Base-by-base conservation (phyloP, 208 protist species). In the Wallacemonas sp. region DNA sequence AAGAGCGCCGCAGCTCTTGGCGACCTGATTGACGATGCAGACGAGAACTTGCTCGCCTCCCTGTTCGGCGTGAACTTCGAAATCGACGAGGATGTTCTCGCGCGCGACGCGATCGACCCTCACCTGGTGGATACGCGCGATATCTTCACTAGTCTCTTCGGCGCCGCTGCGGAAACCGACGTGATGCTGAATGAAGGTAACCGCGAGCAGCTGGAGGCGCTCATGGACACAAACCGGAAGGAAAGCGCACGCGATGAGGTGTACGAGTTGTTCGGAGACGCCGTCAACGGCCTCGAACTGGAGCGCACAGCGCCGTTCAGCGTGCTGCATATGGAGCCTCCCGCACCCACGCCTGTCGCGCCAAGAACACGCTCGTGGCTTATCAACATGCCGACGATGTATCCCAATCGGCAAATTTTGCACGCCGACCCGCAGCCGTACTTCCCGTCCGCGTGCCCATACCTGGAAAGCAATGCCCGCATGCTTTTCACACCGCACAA, bases 401-500 rank as follows among this genome's bases (percentile, higher is more conserved):
- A 66, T 1, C 85, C 87, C 0, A 92, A 91, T 41, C 85, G 90
- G 8, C 90, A 93, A 60, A 85, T 80, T 3, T 61, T 96, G 55
- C 90, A 96, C 66, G 87, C 84, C 54, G 85, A 92, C 52, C 90
- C 90, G 1, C 76, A 79, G 33, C 83, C 85, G 9, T 96, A 85
- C 68, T 53, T 78, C 42, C 82, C 86, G 21, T 70, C 78, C 4
- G 37, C 52, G 6, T 81, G 71, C 68, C 63, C 39, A 9, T 70
- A 75, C 46, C 64, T 92, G 19, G 74, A 81, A 44, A 96, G 83
- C 65, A 91, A 78, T 30, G 76, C 79, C 10, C 78, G 79, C 30
- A 80, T 76, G 71, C 73, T 96, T 17, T 94, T 86, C 70, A 96
- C 90, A 3, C 80, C 87, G 13, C 78, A 79, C 36, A 96, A 96